Base-by-base conservation (phyloP, 2,329 filamentous ascomycete genomes). In the Curvularia lunata region DNA sequence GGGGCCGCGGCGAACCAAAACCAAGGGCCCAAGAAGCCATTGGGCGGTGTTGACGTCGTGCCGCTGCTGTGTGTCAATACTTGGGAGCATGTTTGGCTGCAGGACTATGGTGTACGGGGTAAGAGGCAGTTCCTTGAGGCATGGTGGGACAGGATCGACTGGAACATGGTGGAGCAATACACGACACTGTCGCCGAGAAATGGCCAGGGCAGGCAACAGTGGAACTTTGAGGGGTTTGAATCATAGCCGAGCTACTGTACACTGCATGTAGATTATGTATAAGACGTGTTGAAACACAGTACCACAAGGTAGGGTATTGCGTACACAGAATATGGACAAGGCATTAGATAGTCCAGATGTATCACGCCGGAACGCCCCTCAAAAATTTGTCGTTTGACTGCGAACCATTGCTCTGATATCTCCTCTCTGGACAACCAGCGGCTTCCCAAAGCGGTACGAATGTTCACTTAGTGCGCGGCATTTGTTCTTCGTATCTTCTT, bases 31-130 rank as follows among this genome's bases (percentile, higher is more conserved):
- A 77, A 75, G 54, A 76, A 84, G 58, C 84, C 87, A 5, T 87
- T 89, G 1, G 90, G 89, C 38, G 88, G 88, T 56, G 84, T 86
- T 63, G 84, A 89, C 48, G 77, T 93, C 32, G 82, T 87, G 55
- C 93, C 94, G 12, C 82, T 98, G 59, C 81, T 99, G 68, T 97
- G 94, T 75, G 85, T 98, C 58, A 98, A 92, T 80, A 97, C 92
- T 5, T 99, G 95, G 95, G 89, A 98, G 82, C 95, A 98, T 79
- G 88, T 90, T 8, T 99, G 91, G 86, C 80, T 98, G 75, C 85
- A 86, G 54, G 92, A 98, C 76, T 97, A 91, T 77, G 89, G 89
- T 5, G 77, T 88, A 54, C 83, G 82, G 43, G 92, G 91, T 48
- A 99, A 97, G 86, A 81, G 83, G 52, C 79, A 81, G 51, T 99